phyloP scores from a whole-genome alignment of 805 yeast genomes.

The Naumovozyma dairenensis region DNA sequence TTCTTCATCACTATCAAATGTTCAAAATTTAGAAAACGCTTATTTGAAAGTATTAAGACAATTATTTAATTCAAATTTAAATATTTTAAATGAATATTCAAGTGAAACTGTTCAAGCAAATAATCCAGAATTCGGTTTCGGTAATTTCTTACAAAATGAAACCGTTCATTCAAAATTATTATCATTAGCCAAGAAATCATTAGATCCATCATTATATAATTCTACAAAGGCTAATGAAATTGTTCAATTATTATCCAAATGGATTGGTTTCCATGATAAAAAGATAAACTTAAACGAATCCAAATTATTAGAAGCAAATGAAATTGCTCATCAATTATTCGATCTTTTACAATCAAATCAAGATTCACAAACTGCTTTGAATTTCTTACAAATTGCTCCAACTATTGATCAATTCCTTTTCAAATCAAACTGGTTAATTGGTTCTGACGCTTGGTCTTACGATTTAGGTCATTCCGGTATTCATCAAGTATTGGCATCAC shows the following conservation, averaged over 20 bases:
- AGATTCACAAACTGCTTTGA: conserved; percentile 33
- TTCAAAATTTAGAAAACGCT: conserved; percentile 55
- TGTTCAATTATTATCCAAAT: conserved; percentile 50
- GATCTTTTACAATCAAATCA: conserved; percentile 33
- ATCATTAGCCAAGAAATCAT: conserved; percentile 36
- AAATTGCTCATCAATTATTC: conserved; percentile 27
- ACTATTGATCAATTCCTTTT: conserved; percentile 37
- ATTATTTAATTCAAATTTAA: conserved; percentile 43
- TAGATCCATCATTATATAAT: conserved; percentile 35
- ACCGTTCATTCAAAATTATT: conserved; percentile 41
- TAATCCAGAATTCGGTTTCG: conserved; percentile 83
- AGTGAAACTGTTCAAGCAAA: conserved; percentile 37
- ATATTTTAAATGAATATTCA: conserved; percentile 50
- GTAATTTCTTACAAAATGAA: conserved; percentile 52
- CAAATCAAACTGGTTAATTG: conserved; percentile 70
- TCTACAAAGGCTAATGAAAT: conserved; percentile 39
- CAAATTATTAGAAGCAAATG: conserved; percentile 24
- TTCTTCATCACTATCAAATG: conserved; percentile 32
- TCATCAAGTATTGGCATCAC: conserved; percentile 69
- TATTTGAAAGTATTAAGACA: conserved; percentile 69
- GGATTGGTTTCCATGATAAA: conserved; percentile 51
- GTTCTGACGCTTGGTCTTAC: conserved; percentile 92
- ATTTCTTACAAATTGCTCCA: conserved; percentile 33
- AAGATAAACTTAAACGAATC: conserved; percentile 28
- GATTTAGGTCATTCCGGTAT: conserved; percentile 89